Conservation (phyloP, 495 filamentous ascomycete genomes). For the Bryoglossum gracile region DNA sequence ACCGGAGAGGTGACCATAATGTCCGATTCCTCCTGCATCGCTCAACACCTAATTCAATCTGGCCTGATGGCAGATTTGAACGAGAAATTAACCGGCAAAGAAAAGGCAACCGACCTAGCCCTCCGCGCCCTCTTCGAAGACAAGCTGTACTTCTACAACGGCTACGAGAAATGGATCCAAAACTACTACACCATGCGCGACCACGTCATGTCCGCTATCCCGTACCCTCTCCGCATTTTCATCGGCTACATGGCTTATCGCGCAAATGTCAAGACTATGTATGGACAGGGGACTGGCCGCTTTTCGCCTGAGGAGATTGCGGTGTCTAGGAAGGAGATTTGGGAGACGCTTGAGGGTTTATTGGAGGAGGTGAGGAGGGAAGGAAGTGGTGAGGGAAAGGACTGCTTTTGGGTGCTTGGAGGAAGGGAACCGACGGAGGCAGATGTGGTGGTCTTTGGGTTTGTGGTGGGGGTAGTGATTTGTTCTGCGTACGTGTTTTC, state of each 20-base stretch:
- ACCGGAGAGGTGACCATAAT: too few relatives aligned
- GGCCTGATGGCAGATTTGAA: slow-evolving; percentile 44
- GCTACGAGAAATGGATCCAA: slow-evolving; percentile 45
- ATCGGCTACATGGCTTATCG: slow-evolving; percentile 48
- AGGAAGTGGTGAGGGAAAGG: slow-evolving; percentile 9
- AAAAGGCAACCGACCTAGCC: slow-evolving; percentile 42
- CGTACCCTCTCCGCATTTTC: slow-evolving; percentile 44
- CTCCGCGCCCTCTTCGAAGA: slow-evolving; percentile 53
- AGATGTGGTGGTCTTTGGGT: slow-evolving; percentile 51
- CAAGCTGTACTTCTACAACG: slow-evolving; percentile 48
- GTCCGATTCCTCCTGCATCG: slow-evolving; percentile 50
- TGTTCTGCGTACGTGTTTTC: slow-evolving; percentile 44
- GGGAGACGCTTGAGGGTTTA: slow-evolving; percentile 41
- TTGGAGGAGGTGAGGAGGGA: slow-evolving; percentile 18
- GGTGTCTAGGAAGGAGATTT: slow-evolving; percentile 40
- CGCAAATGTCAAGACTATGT: slow-evolving; percentile 31
- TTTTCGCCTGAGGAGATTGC: slow-evolving; percentile 42
- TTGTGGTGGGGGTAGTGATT: slow-evolving; percentile 42
- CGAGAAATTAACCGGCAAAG: slow-evolving; percentile 25
- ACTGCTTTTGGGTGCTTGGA: slow-evolving; percentile 52
- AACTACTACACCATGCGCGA: slow-evolving; percentile 58
- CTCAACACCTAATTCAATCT: slow-evolving; percentile 33
- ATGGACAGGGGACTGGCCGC: slow-evolving; percentile 50
- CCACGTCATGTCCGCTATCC: slow-evolving; percentile 37
- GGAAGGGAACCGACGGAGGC: slow-evolving; percentile 47